Base-by-base conservation (phyloP, 2,329 filamentous ascomycete genomes). In the Botrytis elliptica region DNA sequence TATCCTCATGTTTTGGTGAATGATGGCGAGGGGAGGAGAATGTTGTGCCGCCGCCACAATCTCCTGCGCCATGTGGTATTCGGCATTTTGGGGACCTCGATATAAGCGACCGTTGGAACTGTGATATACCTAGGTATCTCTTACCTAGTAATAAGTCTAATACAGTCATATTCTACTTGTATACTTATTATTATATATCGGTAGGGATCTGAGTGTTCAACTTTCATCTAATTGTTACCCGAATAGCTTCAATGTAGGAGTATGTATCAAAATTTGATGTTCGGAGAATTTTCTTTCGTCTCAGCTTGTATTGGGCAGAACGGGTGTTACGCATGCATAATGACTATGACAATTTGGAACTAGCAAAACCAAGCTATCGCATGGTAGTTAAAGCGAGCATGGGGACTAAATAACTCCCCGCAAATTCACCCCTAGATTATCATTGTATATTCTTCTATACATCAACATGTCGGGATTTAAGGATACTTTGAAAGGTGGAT, bases 401-500 rank as follows among this genome's bases (percentile, higher is more conserved):
- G 6, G 9, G 29, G 29, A 55, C 25, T 49, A 64, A 38, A 36
- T 36, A 67, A 68, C 38, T 57, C 70, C 63, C 63, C 70, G 63
- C 63, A 68, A 66, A 60, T 40, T 62, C 40, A 33, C 62, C 42
- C 70, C 40, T 55, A n/a, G 29, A 68, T 10, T 59, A 42, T 38
- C 52, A 72, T 55, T 46, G 29, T 22, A 29, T 46, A 52, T 49
- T 29, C n/a, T 36, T 38, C 20, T 14, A 40, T 22, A 67, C 52
- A 72, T 33, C 40, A 72, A n/a, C 12, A 72, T 72, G 63, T 72
- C 70, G 16, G 83, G 83, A 38, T 79, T 87, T 42, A 85, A 83
- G 77, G 83, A 83, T 71, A 79, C 85, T 38, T 79, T 85, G 74
- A 88, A 87, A 77, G 83, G 83, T 68, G 86, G 86, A 62, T 88